Evolutionary conservation across 176 grass and related monocot species (phyloP), one percentile per base, ranked within the genome.

Genomic region (Zea luxurians): DNA sequence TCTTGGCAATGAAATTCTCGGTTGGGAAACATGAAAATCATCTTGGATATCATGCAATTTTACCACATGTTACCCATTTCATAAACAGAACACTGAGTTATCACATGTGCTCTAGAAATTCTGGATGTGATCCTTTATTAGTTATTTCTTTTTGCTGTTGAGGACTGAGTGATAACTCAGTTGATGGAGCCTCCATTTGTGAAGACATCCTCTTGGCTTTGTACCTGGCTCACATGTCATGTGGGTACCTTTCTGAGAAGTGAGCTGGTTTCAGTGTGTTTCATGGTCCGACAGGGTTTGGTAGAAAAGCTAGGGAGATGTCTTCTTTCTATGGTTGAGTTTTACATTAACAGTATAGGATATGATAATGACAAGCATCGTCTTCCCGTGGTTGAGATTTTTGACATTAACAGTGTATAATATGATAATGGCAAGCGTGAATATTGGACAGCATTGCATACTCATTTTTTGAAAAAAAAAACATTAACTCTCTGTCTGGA

Each of bases 41-140:
- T 65, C 63, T 82, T 83, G n/a, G 2, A 45, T 35, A 9, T 45
- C 67, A 37, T 64, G 36, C 13, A 57, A 64, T 64, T 9, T 78
- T 70, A 20, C 73, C 13, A 10, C 35, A 18, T 59, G 42, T 67
- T 78, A 79, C 45, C 54, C 46, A 42, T 78, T 68, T 13, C 71
- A 81, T 47, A 53, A 86, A 15, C 60, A 20, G 63, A 81, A 83
- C 80, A 48, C 15, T 11, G 53, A 73, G 43, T 61, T 86, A 45
- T 58, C 16, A 34, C 37, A 78, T 37, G 15, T 60, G n/a, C 35
- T 75, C 36, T 83, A 41, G 58, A 73, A 71, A 58, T 47, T 63
- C 2, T 76, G 4, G 11, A 54, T 61, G 38, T 13, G 64, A 70
- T 53, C 17, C 37, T 38, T 60, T 76, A 5, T 64, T 54, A 68